Percentiles rank a stretch among this genome's conserved stretches.
Evolutionary conservation across 225 moss, liverwort and hornwort genomes (phyloP).

Genomic region (Bryum argenteum): DNA sequence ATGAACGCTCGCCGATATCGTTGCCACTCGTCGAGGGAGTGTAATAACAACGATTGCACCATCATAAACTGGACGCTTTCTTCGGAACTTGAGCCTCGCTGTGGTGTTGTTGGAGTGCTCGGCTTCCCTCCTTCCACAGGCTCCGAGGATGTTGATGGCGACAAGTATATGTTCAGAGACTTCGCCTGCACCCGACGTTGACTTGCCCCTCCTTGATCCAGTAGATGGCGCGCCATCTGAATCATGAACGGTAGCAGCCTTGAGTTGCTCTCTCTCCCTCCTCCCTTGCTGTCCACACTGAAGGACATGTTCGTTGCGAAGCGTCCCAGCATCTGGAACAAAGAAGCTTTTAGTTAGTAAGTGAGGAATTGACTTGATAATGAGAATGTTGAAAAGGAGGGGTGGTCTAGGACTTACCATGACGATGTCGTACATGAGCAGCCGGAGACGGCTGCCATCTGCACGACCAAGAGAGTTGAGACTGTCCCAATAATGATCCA

Average conservation of each 20-base stretch:
- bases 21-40: conserved; percentile 96
- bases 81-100: conserved; percentile 63
- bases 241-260: conserved; percentile 96
- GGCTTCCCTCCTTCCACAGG: conserved; percentile 66
- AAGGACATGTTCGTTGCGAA: conserved; percentile 96
- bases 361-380: background rate
- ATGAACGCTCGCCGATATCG: conserved; percentile 78
- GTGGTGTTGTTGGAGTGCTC: conserved; percentile 80
- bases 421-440: conserved; percentile 92
- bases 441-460: conserved; percentile 92
- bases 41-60: conserved; percentile 91
- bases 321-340: conserved; percentile 86
- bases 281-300: conserved; percentile 98
- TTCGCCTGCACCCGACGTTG: conserved; percentile 91
- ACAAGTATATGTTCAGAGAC: conserved; percentile 66
- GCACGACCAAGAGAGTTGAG: conserved; percentile 95
- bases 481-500: conserved; percentile 99
- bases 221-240: conserved; percentile 93
- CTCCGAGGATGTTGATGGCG: conserved; percentile 54
- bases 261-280: conserved; percentile 98
- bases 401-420: conserved; percentile 63
- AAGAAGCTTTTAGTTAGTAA: background rate
- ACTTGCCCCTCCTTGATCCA: conserved; percentile 94
- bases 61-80: conserved; percentile 98
- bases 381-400: conserved; percentile 8